Percentiles rank a stretch among this genome's conserved stretches.
Evolutionary conservation across 2,329 filamentous ascomycete species (phyloP).

Genomic region (Alternaria triticimaculans): DNA sequence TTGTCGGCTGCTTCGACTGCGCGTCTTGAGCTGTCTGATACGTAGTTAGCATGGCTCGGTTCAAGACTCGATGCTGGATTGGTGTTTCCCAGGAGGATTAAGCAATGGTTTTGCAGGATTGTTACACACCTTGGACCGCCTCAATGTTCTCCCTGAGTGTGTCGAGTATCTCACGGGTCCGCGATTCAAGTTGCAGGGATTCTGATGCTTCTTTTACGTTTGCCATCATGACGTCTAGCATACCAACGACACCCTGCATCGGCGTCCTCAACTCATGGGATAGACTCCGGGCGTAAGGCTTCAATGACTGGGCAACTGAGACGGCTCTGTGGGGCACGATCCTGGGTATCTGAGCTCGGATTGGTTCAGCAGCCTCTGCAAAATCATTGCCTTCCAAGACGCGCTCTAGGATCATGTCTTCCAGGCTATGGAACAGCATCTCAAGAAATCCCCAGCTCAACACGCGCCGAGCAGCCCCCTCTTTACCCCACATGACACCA

Average conservation of each 20-base stretch:
- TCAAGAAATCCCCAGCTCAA: slow-evolving; percentile 72
- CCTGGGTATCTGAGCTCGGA: slow-evolving; percentile 42
- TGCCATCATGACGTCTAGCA: slow-evolving; percentile 78
- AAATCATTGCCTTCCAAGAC: slow-evolving; percentile 62
- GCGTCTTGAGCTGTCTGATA: slow-evolving; percentile 69
- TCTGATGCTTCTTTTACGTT: slow-evolving; percentile 72
- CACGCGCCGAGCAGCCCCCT: slow-evolving; percentile 62
- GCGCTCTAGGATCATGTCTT: slow-evolving; percentile 68
- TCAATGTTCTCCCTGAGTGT: slow-evolving; percentile 73
- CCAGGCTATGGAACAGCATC: slow-evolving; percentile 71
- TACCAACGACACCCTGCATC: slow-evolving; percentile 78
- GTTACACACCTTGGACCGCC: slow-evolving; percentile 65
- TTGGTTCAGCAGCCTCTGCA: slow-evolving; percentile 32
- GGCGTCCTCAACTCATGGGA: slow-evolving; percentile 76
- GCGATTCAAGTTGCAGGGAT: slow-evolving; percentile 59
- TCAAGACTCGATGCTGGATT: neutral
- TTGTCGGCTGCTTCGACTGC: slow-evolving; percentile 78
- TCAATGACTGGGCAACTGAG: slow-evolving; percentile 68
- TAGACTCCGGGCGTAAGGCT: slow-evolving; percentile 74
- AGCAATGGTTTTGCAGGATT: neutral
- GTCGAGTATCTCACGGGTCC: slow-evolving; percentile 63
- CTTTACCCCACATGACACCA: slow-evolving; percentile 73
- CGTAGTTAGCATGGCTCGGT: slow-evolving; percentile 10
- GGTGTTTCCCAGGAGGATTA: neutral
- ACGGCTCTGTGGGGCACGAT: slow-evolving; percentile 63